Evolutionary conservation across 805 yeast genomes (phyloP).

Genomic region (Lachancea thermotolerans): DNA sequence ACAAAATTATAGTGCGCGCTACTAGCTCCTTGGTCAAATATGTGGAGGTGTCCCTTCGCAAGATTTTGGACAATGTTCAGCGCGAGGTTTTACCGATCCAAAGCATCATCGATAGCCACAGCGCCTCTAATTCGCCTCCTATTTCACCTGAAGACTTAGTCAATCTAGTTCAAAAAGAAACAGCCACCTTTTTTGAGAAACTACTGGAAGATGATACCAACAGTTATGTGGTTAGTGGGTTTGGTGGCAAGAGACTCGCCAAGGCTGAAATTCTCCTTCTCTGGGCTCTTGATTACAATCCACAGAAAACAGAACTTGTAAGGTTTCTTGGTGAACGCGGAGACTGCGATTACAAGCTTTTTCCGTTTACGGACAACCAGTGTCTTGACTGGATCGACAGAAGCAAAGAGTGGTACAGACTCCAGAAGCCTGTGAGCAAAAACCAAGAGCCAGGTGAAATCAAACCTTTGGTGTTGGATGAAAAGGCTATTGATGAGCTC

Average conservation of each 20-base stretch:
- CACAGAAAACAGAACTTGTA: conserved; percentile 13
- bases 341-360: conserved; percentile 10
- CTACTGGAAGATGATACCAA: conserved; percentile 9
- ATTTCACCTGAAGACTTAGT: conserved; percentile 12
- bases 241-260: conserved; percentile 23
- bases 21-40: conserved; percentile 22
- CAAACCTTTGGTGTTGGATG: conserved; percentile 1
- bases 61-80: conserved; percentile 24
- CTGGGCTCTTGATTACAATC: conserved; percentile 22
- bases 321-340: conserved; percentile 8
- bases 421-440: conserved; percentile 13
- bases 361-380: conserved; percentile 24
- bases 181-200: conserved; percentile 18
- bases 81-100: conserved; percentile 13
- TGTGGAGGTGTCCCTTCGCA: conserved; percentile 26
- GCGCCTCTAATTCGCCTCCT: conserved; percentile 1
- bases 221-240: conserved; percentile 20
- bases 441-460: neutral
- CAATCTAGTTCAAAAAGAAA: conserved; percentile 19
- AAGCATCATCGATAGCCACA: conserved; percentile 15
- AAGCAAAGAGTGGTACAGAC: conserved; percentile 21
- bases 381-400: conserved; percentile 25
- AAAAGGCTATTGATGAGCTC: conserved; percentile 14
- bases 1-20: conserved; percentile 22
- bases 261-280: conserved; percentile 22